A percentile compares a stretch with the other conserved stretches of the same genome.
Evolutionary conservation across 2,329 filamentous ascomycete genomes (phyloP).

Genomic region (Trichoderma pleuroti): DNA sequence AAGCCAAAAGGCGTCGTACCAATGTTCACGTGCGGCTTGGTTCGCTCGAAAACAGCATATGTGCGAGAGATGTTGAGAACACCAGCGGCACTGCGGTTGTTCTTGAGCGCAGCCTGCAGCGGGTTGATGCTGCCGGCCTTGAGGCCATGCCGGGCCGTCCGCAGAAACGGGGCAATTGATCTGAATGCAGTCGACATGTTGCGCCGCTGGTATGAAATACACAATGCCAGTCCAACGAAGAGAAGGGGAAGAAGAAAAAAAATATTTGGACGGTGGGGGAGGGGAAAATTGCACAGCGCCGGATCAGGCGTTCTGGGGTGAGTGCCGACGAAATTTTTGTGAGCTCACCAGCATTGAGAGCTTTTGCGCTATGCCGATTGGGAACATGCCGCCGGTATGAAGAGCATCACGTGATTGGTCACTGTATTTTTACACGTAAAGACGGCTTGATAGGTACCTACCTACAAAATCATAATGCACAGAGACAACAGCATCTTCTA

Average conservation of each 20-base stretch:
- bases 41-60: constrained; percentile 75
- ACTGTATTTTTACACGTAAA: background rate
- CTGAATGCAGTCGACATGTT: constrained; percentile 80
- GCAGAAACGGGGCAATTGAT: constrained; percentile 73
- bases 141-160: constrained; percentile 74
- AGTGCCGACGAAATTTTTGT: constrained; percentile 36
- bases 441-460: background rate
- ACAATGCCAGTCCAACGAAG: constrained; percentile 28
- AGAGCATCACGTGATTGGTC: constrained; percentile 14
- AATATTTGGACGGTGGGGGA: constrained; percentile 18
- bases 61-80: constrained; percentile 63
- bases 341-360: constrained; percentile 27
- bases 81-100: constrained; percentile 56
- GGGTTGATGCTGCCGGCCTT: constrained; percentile 69
- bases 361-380: constrained; percentile 4
- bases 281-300: constrained; percentile 23
- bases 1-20: constrained; percentile 52
- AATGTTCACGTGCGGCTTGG: constrained; percentile 98
- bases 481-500: background rate
- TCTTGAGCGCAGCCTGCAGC: constrained; percentile 65
- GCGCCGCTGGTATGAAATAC: constrained; percentile 29
- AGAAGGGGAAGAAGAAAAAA: constrained; percentile 21
- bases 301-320: constrained; percentile 24
- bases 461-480: background rate
- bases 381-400: background rate